A percentile compares a stretch with the other conserved stretches of the same genome.
These are phyloP conservation scores for Sarocladium oryzae DNA, from an alignment of 2,329 filamentous ascomycete species.

Conservation along the genomic window DNA sequence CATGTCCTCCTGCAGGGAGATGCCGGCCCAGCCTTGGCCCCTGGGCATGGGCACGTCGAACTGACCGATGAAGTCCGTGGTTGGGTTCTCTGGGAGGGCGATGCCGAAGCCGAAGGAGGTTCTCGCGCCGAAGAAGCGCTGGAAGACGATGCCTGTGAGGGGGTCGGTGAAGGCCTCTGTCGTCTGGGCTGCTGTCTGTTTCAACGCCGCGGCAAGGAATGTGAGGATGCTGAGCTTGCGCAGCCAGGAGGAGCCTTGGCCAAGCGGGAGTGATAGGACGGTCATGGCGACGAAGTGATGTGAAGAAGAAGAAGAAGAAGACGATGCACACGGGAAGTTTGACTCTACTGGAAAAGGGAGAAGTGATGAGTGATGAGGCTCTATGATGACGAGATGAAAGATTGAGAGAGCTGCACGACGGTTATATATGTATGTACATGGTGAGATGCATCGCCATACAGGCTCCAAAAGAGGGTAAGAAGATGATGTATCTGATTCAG, in stretches of 20 bases:
- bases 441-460: no score
- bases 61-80: slow-evolving; percentile 5
- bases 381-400: no score
- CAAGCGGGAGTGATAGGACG: background rate
- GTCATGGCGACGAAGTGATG: background rate
- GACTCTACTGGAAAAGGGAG: background rate
- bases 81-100: slow-evolving; percentile 28
- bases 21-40: slow-evolving; percentile 5
- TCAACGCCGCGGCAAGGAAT: background rate
- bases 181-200: background rate
- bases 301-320: background rate
- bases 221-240: background rate
- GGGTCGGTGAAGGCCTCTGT: slow-evolving; percentile 24
- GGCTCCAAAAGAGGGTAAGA: no score
- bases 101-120: slow-evolving; percentile 35
- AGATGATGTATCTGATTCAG: no score
- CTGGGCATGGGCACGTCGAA: slow-evolving; percentile 7
- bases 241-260: background rate
- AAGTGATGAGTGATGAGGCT: background rate
- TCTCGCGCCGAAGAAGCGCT: slow-evolving; percentile 31
- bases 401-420: no score
- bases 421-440: no score
- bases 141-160: slow-evolving; percentile 26
- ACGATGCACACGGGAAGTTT: no score
- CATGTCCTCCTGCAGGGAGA: slow-evolving; percentile 7